These are phyloP conservation scores for Hemisphaericaspora subhashii DNA, from an alignment of 1,139 yeast genomes.

Conservation along the genomic window DNA sequence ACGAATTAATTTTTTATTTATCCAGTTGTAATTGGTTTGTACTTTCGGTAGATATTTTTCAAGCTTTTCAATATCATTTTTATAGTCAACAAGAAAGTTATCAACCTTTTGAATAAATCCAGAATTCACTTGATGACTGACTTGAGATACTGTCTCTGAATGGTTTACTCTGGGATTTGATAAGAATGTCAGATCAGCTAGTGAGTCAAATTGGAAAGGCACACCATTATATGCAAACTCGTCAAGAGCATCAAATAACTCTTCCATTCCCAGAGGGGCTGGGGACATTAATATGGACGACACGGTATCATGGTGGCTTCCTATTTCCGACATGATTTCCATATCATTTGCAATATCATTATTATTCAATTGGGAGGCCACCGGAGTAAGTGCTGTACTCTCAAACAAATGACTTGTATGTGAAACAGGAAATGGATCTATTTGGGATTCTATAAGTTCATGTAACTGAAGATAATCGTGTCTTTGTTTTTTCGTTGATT, in stretches of 20 bases:
- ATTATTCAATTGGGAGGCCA: not conserved
- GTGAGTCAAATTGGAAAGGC: not conserved
- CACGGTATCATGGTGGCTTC: not conserved
- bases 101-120: slow-evolving; percentile 4
- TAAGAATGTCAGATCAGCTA: not conserved
- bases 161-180: not conserved
- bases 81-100: slow-evolving; percentile 19
- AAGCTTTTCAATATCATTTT: slow-evolving; percentile 23
- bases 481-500: not conserved
- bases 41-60: slow-evolving; percentile 19
- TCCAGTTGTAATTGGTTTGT: slow-evolving; percentile 2
- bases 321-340: not conserved
- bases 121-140: not conserved
- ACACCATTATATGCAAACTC: slow-evolving; percentile 19
- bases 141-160: not conserved
- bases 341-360: not conserved
- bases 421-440: not conserved
- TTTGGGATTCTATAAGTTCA: not conserved
- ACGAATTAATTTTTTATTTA: not conserved
- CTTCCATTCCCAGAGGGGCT: slow-evolving; percentile 24
- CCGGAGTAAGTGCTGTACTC: not conserved
- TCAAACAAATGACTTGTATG: not conserved
- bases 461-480: not conserved
- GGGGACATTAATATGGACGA: slow-evolving; percentile 3
- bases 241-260: slow-evolving; percentile 29